Evolutionary conservation across 1,284 basidiomycete species (phyloP), one percentile per base, ranked within the genome.

Genomic region (Wolfiporia cocos): DNA sequence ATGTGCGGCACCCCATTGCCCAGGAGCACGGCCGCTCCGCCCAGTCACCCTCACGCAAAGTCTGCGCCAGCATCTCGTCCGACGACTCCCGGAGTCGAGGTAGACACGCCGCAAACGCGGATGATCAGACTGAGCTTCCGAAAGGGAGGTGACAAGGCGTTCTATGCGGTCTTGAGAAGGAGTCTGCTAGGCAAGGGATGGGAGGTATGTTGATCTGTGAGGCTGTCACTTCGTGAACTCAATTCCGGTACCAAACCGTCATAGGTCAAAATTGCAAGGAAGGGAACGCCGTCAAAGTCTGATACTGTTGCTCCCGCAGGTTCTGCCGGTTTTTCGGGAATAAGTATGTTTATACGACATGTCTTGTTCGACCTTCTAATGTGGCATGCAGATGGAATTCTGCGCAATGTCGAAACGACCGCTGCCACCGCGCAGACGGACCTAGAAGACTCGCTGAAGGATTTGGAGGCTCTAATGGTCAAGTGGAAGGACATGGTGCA

Each of bases 401-500:
- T 95, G 41, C 76, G 76, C 44, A 76, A 70, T 2, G 85, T 90
- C 40, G 80, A 83, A 59, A 71, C 74, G 17, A 78, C 78, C n/a
- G 78, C 80, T 3, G 74, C 81, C 49, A 71, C 72, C 10, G 71
- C 81, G 12, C 73, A 81, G 39, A 76, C 74, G 5, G 73, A 82
- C 49, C 81, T 98, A 71, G 74, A 77, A 35, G 78, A 82, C 51
- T 89, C 93, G 0, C 74, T 99, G 38, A 74, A 81, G 52, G 95
- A 98, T 57, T 74, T 99, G 19, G 92, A 98, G 57, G 86, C 88
- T 1, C 70, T 99, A 32, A 94, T 91, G 87, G 71, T 86, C 39
- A 90, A 93, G 60, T 93, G 94, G 0, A 86, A 84, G 52, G 89
- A 93, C 52, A 97, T 99, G 86, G 93, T 91, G 41, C 78, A 79